Base-by-base conservation (phyloP, 345 rosid genomes). In the Aurinia saxatilis region DNA sequence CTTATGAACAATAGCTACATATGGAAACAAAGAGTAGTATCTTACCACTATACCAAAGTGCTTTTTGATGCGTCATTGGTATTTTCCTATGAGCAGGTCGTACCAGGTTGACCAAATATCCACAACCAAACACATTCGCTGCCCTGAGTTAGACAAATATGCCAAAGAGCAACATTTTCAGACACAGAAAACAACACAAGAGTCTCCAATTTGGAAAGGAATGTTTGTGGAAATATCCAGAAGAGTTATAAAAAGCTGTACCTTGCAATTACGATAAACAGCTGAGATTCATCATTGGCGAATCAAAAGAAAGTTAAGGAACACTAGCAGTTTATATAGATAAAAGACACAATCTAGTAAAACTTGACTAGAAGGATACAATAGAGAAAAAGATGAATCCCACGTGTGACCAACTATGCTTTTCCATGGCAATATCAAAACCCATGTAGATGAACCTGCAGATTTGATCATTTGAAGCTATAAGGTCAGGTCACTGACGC, bases 41-140 rank as follows among this genome's bases (percentile, higher is more conserved):
- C 97, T 81, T 83, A 93, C 99, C 97, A 72, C 97, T 93, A 63
- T 90, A 93, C 86, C 97, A 93, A 75, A 93, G 99, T 53, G 99
- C 99, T 77, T 90, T 87, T 76, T 93, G 99, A 79, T 93, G 95
- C 17, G 80, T 84, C 53, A 78, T 42, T 72, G 99, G 99, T 78
- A 93, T 90, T 64, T 86, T 70, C 50, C 92, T 76, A 59, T 82
- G 77, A 15, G 80, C 64, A 67, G 99, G 97, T 58, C 99, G 86
- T 66, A 61, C 88, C 78, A 87, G 76, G 72, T 93, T 93, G 64
- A 93, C 80, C 78, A 93, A 76, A 82, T 87, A 93, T 65, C 80
- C 96, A 81, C 97, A 90, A 52, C 96, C 84, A 76, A 93, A 93
- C 70, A 93, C 87, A 78, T 93, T 85, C 31, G 75, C 87, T 21